These are phyloP conservation scores for Nakaseomyces kungkrabaensis DNA, from an alignment of 1,139 yeast species.

Conservation along the genomic window DNA sequence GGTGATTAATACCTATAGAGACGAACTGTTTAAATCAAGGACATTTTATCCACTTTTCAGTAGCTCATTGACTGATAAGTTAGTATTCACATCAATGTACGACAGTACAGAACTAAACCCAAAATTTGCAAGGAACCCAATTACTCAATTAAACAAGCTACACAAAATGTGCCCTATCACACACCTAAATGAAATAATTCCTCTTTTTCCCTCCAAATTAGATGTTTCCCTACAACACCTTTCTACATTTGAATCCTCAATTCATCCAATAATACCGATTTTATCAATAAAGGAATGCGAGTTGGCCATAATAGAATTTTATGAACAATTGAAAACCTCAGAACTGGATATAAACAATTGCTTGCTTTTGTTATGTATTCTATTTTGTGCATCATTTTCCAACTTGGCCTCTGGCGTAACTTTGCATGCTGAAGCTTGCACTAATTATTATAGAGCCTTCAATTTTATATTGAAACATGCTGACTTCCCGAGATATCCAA, in stretches of 20 bases:
- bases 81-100: conserved; percentile 11
- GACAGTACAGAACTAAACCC: conserved; percentile 5
- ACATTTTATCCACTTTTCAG: conserved; percentile 20
- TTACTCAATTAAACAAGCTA: conserved; percentile 14
- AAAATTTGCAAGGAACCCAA: conserved; percentile 15
- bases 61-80: conserved; percentile 15
- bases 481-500: conserved; percentile 17
- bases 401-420: conserved; percentile 19
- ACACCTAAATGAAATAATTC: conserved; percentile 11
- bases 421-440: conserved; percentile 15
- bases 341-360: conserved; percentile 9
- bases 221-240: conserved; percentile 12
- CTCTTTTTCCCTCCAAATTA: conserved; percentile 12
- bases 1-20: conserved; percentile 3
- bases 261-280: conserved; percentile 23
- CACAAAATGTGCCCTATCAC: conserved; percentile 4
- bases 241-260: conserved; percentile 14
- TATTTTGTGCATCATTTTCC: conserved; percentile 20
- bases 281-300: conserved; percentile 8
- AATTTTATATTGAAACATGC: conserved; percentile 11
- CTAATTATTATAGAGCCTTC: conserved; percentile 18
- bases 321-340: conserved; percentile 5
- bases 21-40: conserved; percentile 15
- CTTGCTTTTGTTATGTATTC: conserved; percentile 14
- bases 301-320: conserved; percentile 7